Percentiles rank a stretch among this genome's conserved stretches.
Conservation (phyloP, 495 filamentous ascomycete genomes). For the Tetracladium setigerum region DNA sequence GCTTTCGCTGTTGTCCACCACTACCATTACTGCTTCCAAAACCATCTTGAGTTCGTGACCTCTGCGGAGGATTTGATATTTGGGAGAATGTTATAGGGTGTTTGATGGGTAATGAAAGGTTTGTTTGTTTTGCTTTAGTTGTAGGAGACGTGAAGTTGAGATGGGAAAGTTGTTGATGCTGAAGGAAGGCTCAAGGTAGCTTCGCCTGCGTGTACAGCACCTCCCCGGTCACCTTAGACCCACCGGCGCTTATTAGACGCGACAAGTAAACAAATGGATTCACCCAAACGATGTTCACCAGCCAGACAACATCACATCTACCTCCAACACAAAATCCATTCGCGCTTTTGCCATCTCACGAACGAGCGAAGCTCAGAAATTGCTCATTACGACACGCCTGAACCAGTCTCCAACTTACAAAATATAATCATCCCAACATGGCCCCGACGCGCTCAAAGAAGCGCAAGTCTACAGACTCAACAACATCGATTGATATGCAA, state of each 20-base stretch:
- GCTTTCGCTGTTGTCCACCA: conserved; percentile 96
- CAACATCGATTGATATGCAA: conserved; percentile 25
- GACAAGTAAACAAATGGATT: neutral
- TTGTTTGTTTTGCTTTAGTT: neutral
- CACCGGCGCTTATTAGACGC: neutral
- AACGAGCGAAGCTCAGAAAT: too few species aligned
- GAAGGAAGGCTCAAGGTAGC: conserved; percentile 14
- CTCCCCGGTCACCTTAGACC: conserved; percentile 22
- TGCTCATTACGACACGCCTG: too few species aligned
- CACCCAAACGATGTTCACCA: neutral
- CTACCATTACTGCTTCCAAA: conserved; percentile 58
- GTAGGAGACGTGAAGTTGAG: neutral
- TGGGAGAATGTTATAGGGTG: neutral
- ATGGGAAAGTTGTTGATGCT: conserved; percentile 2
- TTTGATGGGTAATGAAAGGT: neutral
- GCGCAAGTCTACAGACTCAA: conserved; percentile 48
- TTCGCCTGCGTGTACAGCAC: conserved; percentile 16
- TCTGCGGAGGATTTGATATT: conserved; percentile 9
- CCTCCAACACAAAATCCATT: too few species aligned
- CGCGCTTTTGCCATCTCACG: too few species aligned
- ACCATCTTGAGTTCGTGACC: conserved; percentile 37
- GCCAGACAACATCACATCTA: too few species aligned
- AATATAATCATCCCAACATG: conserved; percentile 8
- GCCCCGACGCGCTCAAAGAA: conserved; percentile 24
- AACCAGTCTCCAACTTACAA: neutral